phyloP scores from a whole-genome alignment of 768 basidiomycete species.

The Agrocybe pediades region DNA sequence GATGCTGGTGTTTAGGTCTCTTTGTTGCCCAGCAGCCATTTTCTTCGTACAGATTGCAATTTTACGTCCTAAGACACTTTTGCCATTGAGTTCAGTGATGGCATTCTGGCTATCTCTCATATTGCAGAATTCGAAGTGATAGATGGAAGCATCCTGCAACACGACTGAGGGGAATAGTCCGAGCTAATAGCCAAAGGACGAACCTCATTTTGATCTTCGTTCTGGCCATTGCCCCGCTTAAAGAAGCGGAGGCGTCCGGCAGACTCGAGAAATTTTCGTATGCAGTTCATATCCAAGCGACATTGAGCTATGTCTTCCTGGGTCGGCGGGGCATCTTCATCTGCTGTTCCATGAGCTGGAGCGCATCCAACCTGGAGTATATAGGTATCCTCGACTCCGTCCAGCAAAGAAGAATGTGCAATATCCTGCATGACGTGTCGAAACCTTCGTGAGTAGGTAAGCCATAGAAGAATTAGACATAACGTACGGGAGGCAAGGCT shows the following conservation, averaged over 20 bases:
- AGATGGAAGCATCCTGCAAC: neutral
- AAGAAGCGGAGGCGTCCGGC: constrained; percentile 36
- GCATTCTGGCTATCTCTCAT: neutral
- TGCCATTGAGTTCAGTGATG: neutral
- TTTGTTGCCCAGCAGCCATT: neutral
- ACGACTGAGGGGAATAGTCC: neutral
- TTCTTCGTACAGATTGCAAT: constrained; percentile 22
- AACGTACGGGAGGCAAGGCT: constrained; percentile 45
- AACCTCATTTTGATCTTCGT: constrained; percentile 25
- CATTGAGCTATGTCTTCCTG: neutral
- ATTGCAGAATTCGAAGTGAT: neutral
- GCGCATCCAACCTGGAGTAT: constrained; percentile 47
- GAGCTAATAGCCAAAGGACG: neutral
- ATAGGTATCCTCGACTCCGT: constrained; percentile 46
- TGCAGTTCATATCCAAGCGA: constrained; percentile 22
- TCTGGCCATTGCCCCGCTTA: constrained; percentile 20
- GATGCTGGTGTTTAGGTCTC: constrained; percentile 12
- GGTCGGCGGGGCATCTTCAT: neutral
- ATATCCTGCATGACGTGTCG: constrained; percentile 41
- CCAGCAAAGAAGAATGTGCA: constrained; percentile 53
- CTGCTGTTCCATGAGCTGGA: constrained; percentile 1
- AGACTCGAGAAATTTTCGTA: constrained; percentile 34
- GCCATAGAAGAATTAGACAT: constrained; percentile 5
- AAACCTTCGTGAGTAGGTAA: constrained; percentile 9
- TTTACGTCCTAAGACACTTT: neutral